A percentile compares a stretch with the other conserved stretches of the same genome.
Evolutionary conservation across 1,284 basidiomycete species (phyloP).

Genomic region (Vanrija humicola): DNA sequence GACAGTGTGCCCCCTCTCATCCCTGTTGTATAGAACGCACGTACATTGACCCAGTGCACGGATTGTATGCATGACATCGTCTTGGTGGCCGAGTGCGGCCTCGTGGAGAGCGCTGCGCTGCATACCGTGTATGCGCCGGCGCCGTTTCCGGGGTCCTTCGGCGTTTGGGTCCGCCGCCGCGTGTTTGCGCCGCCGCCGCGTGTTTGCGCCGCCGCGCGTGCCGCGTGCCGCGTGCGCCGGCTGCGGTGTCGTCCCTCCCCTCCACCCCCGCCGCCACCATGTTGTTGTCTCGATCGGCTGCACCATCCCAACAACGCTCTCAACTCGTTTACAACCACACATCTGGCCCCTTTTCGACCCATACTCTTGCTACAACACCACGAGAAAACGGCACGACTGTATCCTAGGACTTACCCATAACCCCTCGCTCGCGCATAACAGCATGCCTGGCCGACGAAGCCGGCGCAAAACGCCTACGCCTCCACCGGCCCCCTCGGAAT

Average conservation of each 20-base stretch:
- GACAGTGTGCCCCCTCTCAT: neutral
- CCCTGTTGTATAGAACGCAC: neutral
- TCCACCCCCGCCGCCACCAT: too few species aligned
- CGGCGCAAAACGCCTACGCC: conserved; percentile 13
- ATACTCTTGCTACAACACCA: too few species aligned
- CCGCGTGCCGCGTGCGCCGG: too few species aligned
- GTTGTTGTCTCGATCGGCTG: too few species aligned
- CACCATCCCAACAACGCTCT: too few species aligned
- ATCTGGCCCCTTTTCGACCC: too few species aligned
- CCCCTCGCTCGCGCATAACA: neutral
- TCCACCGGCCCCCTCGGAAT: neutral
- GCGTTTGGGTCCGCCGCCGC: neutral
- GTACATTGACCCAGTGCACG: neutral
- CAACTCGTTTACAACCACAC: too few species aligned
- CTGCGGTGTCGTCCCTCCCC: too few species aligned
- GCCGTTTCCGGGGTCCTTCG: neutral
- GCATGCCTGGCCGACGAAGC: conserved; percentile 1
- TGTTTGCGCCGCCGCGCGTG: too few species aligned
- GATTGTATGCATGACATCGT: conserved; percentile 4
- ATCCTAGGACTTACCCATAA: neutral
- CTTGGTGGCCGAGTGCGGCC: neutral
- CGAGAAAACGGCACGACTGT: too few species aligned
- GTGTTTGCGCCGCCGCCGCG: too few species aligned
- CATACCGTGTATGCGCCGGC: too few species aligned
- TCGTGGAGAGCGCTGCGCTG: neutral